phyloP scores from a whole-genome alignment of 2,329 filamentous ascomycete species.

The Colletotrichum falcatum region DNA sequence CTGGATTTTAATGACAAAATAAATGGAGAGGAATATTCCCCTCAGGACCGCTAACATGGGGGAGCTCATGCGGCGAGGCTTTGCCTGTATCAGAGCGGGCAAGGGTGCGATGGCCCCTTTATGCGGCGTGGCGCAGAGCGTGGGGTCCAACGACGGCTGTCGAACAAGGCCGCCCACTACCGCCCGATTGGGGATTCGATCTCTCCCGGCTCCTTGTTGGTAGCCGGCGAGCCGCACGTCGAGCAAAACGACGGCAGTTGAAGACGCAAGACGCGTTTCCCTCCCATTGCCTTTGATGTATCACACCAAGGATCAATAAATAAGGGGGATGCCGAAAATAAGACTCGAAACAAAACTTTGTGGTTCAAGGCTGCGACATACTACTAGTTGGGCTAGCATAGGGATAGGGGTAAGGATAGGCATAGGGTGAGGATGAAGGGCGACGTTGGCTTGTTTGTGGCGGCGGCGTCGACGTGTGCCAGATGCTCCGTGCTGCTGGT shows the following conservation, averaged over 20 bases:
- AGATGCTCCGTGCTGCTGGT: constrained; percentile 11
- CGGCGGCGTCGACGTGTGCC: constrained; percentile 1
- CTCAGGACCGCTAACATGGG: constrained; percentile 26
- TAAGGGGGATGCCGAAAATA: not conserved
- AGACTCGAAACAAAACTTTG: constrained; percentile 5
- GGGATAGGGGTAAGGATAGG: too few species aligned
- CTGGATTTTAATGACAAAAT: not conserved
- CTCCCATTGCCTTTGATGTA: not conserved
- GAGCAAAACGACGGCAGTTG: constrained; percentile 3
- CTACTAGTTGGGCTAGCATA: not conserved
- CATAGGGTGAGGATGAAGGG: not conserved
- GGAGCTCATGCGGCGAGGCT: constrained; percentile 33
- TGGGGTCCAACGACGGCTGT: constrained; percentile 23
- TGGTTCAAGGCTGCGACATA: not conserved
- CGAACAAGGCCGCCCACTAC: constrained; percentile 4
- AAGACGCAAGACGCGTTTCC: not conserved
- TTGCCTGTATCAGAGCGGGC: constrained; percentile 30
- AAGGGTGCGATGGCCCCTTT: constrained; percentile 36
- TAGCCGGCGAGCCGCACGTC: not conserved
- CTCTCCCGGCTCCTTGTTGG: not conserved
- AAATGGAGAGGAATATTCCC: not conserved
- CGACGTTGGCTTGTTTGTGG: constrained; percentile 3
- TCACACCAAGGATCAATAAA: constrained; percentile 17
- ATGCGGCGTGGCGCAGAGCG: constrained; percentile 36
- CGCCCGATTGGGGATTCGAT: not conserved